Evolutionary conservation across 345 rosid genomes (phyloP).

Genomic region (Euclidium syriacum): DNA sequence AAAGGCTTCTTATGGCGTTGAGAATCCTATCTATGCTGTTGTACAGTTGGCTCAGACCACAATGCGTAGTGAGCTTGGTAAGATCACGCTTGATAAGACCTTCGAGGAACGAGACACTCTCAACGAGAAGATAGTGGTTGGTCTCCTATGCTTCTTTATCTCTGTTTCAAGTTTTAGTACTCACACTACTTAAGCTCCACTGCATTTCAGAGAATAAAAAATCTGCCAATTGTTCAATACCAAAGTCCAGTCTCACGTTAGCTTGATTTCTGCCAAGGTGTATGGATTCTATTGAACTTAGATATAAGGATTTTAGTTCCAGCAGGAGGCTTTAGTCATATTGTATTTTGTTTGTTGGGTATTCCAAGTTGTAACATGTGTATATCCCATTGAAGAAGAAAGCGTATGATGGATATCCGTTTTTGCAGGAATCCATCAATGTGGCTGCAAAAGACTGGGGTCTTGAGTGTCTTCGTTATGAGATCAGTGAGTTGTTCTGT

Average conservation of each 20-base stretch:
- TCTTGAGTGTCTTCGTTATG: slow-evolving; percentile 91
- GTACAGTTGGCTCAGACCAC: slow-evolving; percentile 97
- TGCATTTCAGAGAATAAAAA: background rate
- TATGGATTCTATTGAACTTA: background rate
- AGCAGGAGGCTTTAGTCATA: background rate
- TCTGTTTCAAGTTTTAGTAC: background rate
- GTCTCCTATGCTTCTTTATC: slow-evolving; percentile 15
- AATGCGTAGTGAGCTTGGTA: slow-evolving; percentile 98
- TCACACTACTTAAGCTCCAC: background rate
- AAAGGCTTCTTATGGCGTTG: slow-evolving; percentile 92
- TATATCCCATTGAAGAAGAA: slow-evolving; percentile 11
- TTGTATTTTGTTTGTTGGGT: background rate
- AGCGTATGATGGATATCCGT: background rate
- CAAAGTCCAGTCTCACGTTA: slow-evolving; percentile 2
- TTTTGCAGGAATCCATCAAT: slow-evolving; percentile 77
- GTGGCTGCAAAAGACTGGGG: slow-evolving; percentile 97
- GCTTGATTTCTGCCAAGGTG: background rate
- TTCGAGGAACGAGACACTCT: slow-evolving; percentile 94
- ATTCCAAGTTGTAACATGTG: background rate
- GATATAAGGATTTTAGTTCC: background rate
- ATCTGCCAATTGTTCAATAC: background rate
- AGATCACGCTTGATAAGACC: slow-evolving; percentile 95
- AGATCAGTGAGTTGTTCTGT: slow-evolving; percentile 61
- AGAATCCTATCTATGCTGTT: slow-evolving; percentile 89
- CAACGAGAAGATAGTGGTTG: slow-evolving; percentile 92